phyloP scores from a whole-genome alignment of 2,329 filamentous ascomycete genomes.

The Colletotrichum sp. region DNA sequence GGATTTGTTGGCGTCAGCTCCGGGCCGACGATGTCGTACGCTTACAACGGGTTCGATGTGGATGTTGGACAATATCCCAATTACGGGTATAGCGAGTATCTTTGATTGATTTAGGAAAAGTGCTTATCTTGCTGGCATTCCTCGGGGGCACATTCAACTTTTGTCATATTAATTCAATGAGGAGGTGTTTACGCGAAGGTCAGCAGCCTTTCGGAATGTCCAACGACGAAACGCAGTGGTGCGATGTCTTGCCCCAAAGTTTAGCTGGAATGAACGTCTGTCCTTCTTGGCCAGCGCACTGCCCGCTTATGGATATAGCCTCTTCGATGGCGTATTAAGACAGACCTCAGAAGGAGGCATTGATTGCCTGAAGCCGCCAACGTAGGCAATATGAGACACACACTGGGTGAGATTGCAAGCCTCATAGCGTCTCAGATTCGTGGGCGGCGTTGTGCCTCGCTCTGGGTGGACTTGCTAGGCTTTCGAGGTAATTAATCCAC shows the following conservation, averaged over 20 bases:
- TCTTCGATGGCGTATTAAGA: not conserved
- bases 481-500: not conserved
- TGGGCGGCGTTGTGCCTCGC: not conserved
- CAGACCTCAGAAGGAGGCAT: not conserved
- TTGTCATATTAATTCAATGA: not conserved
- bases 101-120: not conserved
- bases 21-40: not conserved
- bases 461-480: not conserved
- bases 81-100: conserved; percentile 6
- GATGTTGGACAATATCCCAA: conserved; percentile 17
- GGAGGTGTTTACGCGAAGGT: not conserved
- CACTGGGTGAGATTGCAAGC: not conserved
- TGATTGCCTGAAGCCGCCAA: not conserved
- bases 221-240: not conserved
- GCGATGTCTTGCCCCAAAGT: not conserved
- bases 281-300: not conserved
- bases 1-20: conserved; percentile 8
- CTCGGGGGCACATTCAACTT: not conserved
- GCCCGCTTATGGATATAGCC: not conserved
- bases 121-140: not conserved
- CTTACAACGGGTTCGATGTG: conserved; percentile 9
- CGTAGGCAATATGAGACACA: fast-evolving
- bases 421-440: not conserved
- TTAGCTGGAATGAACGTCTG: not conserved
- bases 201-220: not conserved